Conservation (phyloP, 2,329 filamentous ascomycete species). For the Talaromyces sp. region DNA sequence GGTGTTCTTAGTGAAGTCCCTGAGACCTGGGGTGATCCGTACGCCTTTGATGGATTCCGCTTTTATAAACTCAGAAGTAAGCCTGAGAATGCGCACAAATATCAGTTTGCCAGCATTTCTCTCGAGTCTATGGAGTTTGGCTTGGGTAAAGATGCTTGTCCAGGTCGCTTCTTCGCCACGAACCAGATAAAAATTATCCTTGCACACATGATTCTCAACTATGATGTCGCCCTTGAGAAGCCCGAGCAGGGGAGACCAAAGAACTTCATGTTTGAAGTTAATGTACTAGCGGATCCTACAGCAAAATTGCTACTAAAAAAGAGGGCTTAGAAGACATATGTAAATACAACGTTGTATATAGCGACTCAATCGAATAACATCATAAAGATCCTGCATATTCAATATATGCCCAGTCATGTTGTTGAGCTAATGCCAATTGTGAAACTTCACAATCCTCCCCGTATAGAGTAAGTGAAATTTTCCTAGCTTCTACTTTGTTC, state of each 20-base stretch:
- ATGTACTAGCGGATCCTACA: slow-evolving; percentile 2
- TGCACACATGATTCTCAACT: slow-evolving; percentile 23
- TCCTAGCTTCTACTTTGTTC: no score
- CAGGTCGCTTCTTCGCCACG: slow-evolving; percentile 25
- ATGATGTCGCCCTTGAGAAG: slow-evolving; percentile 16
- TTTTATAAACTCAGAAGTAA: slow-evolving; percentile 5
- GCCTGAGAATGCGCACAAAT: slow-evolving; percentile 1
- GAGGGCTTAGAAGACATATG: no score
- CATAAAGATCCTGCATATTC: no score
- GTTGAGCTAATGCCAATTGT: no score
- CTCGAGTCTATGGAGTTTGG: slow-evolving; percentile 25
- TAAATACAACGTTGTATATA: no score
- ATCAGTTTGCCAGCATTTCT: slow-evolving; percentile 4
- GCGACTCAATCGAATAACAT: no score
- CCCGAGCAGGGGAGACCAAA: slow-evolving; percentile 1
- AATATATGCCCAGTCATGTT: no score
- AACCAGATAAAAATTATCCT: slow-evolving; percentile 22
- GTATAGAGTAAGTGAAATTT: no score
- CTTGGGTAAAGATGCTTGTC: slow-evolving; percentile 47
- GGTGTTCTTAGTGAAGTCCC: background rate
- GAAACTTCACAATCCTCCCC: no score
- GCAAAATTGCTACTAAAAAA: background rate
- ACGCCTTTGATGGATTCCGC: slow-evolving; percentile 4
- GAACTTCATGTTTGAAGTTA: slow-evolving; percentile 7
- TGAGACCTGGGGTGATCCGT: background rate